phyloP scores from a whole-genome alignment of 768 basidiomycete genomes.

The Hericium alpestre region DNA sequence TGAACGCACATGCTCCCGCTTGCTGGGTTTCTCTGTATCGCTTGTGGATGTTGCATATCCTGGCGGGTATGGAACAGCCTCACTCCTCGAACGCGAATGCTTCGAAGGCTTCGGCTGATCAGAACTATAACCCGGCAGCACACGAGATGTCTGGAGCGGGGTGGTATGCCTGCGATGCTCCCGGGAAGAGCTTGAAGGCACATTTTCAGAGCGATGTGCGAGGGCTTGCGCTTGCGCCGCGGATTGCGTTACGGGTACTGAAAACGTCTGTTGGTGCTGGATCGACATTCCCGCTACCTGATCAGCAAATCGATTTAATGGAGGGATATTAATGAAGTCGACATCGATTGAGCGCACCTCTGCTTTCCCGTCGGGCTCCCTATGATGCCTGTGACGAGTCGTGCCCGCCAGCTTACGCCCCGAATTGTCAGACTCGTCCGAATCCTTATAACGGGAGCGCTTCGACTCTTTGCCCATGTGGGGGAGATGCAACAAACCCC shows the following conservation, averaged over 20 bases:
- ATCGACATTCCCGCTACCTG: neutral
- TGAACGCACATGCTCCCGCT: constrained; percentile 8
- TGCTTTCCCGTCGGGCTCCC: neutral
- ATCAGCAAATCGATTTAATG: neutral
- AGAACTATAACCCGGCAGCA: neutral
- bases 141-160: neutral
- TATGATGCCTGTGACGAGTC: constrained; percentile 7
- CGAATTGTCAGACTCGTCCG: constrained; percentile 14
- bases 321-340: neutral
- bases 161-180: neutral
- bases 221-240: neutral
- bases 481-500: constrained; percentile 10
- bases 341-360: neutral
- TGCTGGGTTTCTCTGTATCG: constrained; percentile 9
- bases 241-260: neutral
- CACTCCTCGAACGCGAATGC: constrained; percentile 7
- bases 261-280: neutral
- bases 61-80: constrained; percentile 12
- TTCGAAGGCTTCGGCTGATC: constrained; percentile 5
- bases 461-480: constrained; percentile 6
- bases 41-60: constrained; percentile 15
- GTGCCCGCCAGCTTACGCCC: constrained; percentile 4
- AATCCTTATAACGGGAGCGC: constrained; percentile 12
- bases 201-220: neutral
- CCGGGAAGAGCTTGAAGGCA: neutral